These are phyloP conservation scores for Pogostemon cablin DNA, from an alignment of 257 asterid genomes.

Conservation along the genomic window DNA sequence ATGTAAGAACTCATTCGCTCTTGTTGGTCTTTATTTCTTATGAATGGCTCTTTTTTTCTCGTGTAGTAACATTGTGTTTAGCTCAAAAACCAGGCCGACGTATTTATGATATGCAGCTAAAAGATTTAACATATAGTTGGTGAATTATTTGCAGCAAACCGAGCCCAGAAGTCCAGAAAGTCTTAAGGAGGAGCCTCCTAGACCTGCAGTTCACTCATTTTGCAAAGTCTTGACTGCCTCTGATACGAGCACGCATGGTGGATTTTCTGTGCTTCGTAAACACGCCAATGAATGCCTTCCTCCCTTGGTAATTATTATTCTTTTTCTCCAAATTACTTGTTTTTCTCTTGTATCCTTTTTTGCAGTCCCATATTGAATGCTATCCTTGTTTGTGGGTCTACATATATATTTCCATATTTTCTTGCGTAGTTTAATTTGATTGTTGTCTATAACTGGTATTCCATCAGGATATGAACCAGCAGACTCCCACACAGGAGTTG, in stretches of 20 bases:
- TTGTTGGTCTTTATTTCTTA: neutral
- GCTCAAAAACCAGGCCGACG: neutral
- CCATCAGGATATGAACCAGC: constrained; percentile 77
- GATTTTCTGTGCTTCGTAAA: constrained; percentile 86
- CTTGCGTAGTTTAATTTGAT: neutral
- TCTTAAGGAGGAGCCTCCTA: constrained; percentile 53
- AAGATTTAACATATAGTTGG: constrained; percentile 13
- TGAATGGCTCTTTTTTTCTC: neutral
- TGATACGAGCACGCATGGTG: constrained; percentile 94
- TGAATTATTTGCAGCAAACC: constrained; percentile 52
- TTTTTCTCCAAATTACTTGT: neutral
- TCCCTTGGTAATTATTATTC: constrained; percentile 57
- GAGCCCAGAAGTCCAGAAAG: constrained; percentile 59
- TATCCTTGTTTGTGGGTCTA: neutral
- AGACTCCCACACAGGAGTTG: constrained; percentile 74
- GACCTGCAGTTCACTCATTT: constrained; percentile 70
- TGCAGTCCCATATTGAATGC: neutral
- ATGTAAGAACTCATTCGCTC: constrained; percentile 49
- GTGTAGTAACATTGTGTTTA: neutral
- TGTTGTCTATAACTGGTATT: constrained; percentile 28
- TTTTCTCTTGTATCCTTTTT: neutral
- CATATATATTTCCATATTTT: neutral
- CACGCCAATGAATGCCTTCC: constrained; percentile 94
- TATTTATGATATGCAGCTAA: neutral
- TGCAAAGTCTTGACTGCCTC: constrained; percentile 93